Percentiles rank a stretch among this genome's conserved stretches.
Evolutionary conservation across 768 basidiomycete species (phyloP).

Genomic region (Lepiota brunneoincarnata): DNA sequence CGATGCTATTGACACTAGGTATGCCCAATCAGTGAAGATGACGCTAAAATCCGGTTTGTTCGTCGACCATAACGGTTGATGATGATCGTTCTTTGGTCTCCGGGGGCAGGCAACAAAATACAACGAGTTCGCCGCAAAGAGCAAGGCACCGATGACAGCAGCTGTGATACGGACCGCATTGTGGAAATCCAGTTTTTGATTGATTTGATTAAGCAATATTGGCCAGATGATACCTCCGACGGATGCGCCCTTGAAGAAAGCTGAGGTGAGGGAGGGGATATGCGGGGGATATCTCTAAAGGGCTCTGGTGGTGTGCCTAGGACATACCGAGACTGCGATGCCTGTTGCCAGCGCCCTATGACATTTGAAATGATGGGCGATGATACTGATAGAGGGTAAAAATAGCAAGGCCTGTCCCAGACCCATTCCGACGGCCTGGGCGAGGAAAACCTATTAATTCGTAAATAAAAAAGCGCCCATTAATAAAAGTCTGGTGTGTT

Average conservation of each 20-base stretch:
- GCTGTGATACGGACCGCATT: constrained; percentile 35
- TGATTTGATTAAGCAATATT: constrained; percentile 41
- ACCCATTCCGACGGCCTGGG: constrained; percentile 59
- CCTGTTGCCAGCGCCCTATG: constrained; percentile 36
- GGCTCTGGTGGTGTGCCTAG: neutral
- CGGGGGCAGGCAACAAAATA: constrained; percentile 7
- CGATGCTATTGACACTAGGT: constrained; percentile 34
- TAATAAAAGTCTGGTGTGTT: constrained; percentile 12
- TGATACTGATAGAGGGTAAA: constrained; percentile 45
- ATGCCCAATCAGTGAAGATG: constrained; percentile 37
- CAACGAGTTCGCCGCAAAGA: constrained; percentile 31
- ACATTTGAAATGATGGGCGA: constrained; percentile 44
- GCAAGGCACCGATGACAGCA: constrained; percentile 27
- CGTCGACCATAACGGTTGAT: neutral
- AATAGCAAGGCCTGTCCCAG: constrained; percentile 45
- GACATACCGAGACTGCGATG: constrained; percentile 41
- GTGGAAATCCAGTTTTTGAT: constrained; percentile 25
- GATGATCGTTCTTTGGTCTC: constrained; percentile 8
- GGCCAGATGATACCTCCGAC: constrained; percentile 54
- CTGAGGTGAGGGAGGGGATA: neutral
- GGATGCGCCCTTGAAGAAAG: constrained; percentile 35
- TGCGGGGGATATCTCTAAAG: neutral
- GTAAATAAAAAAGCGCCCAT: too few relatives aligned
- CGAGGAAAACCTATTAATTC: constrained; percentile 43
- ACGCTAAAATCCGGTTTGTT: constrained; percentile 22